These are phyloP conservation scores for Microstegium vimineum DNA, from an alignment of 176 grass and related monocot genomes.

Conservation along the genomic window DNA sequence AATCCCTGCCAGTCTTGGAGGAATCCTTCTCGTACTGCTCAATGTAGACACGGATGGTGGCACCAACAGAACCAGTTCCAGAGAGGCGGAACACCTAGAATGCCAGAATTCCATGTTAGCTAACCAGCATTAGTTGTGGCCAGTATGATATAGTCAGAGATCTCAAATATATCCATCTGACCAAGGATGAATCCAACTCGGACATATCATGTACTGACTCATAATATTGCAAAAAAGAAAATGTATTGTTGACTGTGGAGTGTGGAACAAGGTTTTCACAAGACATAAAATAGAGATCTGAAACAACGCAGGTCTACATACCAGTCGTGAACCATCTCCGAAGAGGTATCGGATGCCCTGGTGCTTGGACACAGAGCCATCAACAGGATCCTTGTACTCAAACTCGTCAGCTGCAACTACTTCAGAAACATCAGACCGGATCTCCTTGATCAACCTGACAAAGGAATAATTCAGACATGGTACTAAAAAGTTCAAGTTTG, in stretches of 20 bases:
- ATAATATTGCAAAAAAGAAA: neutral
- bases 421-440: conserved; percentile 59
- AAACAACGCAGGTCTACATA: conserved; percentile 24
- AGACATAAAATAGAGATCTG: neutral
- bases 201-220: neutral
- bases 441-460: conserved; percentile 75
- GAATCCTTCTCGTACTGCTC: conserved; percentile 93
- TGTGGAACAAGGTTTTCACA: neutral
- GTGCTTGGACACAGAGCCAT: conserved; percentile 87
- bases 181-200: neutral
- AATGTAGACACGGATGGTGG: conserved; percentile 91
- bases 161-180: neutral
- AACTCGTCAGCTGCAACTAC: conserved; percentile 83
- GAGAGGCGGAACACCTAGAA: conserved; percentile 92
- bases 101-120: conserved; percentile 12
- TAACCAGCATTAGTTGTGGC: no score
- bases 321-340: conserved; percentile 86
- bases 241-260: neutral
- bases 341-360: conserved; percentile 96
- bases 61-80: conserved; percentile 88
- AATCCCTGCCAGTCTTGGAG: conserved; percentile 78
- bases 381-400: conserved; percentile 98
- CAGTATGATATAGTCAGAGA: neutral
- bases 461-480: conserved; percentile 27
- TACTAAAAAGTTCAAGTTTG: neutral